Percentiles rank a stretch among this genome's conserved stretches.
Conservation (phyloP, 148 eudicot species). For the Heliamphora exappendiculata region DNA sequence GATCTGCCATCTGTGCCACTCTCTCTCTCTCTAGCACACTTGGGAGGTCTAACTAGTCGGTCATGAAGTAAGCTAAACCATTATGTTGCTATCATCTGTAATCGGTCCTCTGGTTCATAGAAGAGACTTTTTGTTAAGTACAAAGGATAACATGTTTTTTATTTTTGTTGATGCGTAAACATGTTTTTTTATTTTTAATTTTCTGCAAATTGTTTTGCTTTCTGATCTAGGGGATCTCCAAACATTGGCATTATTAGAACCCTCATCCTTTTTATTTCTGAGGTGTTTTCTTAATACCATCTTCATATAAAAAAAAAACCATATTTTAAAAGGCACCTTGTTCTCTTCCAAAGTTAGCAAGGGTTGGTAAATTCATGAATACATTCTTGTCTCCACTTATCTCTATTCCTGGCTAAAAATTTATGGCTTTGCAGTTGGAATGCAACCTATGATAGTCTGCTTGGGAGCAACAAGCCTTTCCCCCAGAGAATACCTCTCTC, state of each 20-base stretch:
- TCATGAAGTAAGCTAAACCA: background rate
- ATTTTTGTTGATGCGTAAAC: no score
- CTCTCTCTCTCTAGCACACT: background rate
- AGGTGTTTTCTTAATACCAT: background rate
- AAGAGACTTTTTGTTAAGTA: background rate
- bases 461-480: conserved; percentile 62
- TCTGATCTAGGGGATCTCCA: background rate
- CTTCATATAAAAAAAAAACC: background rate
- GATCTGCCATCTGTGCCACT: background rate
- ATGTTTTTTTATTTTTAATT: background rate
- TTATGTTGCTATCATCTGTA: background rate
- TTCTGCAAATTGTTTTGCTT: no score
- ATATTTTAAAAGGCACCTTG: background rate
- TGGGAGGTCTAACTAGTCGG: background rate
- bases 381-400: conserved; percentile 11
- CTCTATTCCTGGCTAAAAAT: conserved; percentile 22
- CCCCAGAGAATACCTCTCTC: conserved; percentile 63
- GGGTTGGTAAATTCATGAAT: background rate
- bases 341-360: background rate
- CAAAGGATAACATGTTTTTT: background rate
- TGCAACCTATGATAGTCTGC: conserved; percentile 66
- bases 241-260: background rate
- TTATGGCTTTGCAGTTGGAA: conserved; percentile 66
- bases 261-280: background rate
- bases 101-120: background rate